Evolutionary conservation across 805 yeast species (phyloP).

Genomic region (Blastobotrys americana): DNA sequence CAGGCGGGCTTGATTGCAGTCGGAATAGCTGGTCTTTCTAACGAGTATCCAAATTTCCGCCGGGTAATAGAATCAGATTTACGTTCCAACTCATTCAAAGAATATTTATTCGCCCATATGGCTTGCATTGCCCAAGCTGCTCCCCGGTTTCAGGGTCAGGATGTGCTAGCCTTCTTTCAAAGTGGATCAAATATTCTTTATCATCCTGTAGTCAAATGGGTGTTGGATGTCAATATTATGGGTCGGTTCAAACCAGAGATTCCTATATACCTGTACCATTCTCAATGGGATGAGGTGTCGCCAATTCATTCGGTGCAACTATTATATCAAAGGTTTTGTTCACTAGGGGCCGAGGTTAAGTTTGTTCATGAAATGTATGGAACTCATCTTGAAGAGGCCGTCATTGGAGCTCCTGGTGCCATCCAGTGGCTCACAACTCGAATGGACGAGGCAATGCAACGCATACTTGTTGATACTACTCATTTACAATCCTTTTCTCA

Average conservation of each 20-base stretch:
- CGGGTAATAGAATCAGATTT: slow-evolving; percentile 11
- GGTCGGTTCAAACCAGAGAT: slow-evolving; percentile 11
- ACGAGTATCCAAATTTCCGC: slow-evolving; percentile 22
- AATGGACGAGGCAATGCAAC: too few relatives aligned
- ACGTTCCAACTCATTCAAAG: neutral
- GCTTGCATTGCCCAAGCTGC: neutral
- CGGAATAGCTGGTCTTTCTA: slow-evolving; percentile 25
- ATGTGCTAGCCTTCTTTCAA: slow-evolving; percentile 18
- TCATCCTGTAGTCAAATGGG: slow-evolving; percentile 11
- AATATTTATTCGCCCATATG: neutral
- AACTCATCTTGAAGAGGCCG: slow-evolving; percentile 1
- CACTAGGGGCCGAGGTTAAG: slow-evolving; percentile 3
- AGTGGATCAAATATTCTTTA: slow-evolving; percentile 16
- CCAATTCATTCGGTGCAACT: neutral
- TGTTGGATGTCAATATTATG: slow-evolving; percentile 18
- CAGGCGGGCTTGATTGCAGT: slow-evolving; percentile 22
- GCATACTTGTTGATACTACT: too few relatives aligned
- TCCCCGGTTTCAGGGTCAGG: slow-evolving; percentile 3
- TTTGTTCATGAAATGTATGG: slow-evolving; percentile 1
- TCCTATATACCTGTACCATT: slow-evolving; percentile 23
- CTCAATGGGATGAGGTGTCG: slow-evolving; percentile 21
- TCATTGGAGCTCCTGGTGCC: slow-evolving; percentile 4
- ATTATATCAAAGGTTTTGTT: neutral
- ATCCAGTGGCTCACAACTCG: slow-evolving; percentile 1
- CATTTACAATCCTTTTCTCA: too few relatives aligned